phyloP scores from a whole-genome alignment of 441 rosid species.

The Adansonia madagascariensis region DNA sequence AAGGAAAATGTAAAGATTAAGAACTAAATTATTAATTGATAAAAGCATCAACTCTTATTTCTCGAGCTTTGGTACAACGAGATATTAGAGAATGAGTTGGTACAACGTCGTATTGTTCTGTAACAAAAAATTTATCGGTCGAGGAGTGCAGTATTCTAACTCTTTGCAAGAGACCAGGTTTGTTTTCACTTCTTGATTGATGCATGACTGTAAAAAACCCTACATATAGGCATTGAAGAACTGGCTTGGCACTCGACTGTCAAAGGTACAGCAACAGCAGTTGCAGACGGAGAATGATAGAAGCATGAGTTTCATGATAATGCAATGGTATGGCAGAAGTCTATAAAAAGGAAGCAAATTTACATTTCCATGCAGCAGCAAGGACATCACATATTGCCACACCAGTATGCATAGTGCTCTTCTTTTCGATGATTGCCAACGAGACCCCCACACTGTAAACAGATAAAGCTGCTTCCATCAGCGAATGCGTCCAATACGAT shows the following conservation, averaged over 20 bases:
- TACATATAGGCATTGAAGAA: neutral
- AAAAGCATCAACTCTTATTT: neutral
- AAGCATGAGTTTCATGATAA: too few relatives aligned
- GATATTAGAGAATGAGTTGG: neutral
- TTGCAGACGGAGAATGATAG: neutral
- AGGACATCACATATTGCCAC: slow-evolving; percentile 42
- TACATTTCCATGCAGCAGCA: too few relatives aligned
- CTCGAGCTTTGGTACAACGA: neutral
- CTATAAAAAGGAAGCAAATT: too few relatives aligned
- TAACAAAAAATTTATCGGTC: neutral
- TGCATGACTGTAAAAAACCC: slow-evolving; percentile 8
- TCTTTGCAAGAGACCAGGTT: slow-evolving; percentile 2
- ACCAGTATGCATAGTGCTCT: slow-evolving; percentile 91
- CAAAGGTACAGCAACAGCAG: slow-evolving; percentile 21
- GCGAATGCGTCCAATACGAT: slow-evolving; percentile 83
- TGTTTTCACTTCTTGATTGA: neutral
- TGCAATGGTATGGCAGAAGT: too few relatives aligned
- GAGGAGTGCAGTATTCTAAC: neutral
- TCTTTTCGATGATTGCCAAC: slow-evolving; percentile 85
- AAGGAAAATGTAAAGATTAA: neutral
- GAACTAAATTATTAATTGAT: too few relatives aligned
- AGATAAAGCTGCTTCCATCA: slow-evolving; percentile 93
- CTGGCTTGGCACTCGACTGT: neutral
- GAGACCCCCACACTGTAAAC: slow-evolving; percentile 79
- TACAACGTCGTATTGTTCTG: neutral